phyloP scores from a whole-genome alignment of 202 grass and related monocot species.

The Panicum hallii region DNA sequence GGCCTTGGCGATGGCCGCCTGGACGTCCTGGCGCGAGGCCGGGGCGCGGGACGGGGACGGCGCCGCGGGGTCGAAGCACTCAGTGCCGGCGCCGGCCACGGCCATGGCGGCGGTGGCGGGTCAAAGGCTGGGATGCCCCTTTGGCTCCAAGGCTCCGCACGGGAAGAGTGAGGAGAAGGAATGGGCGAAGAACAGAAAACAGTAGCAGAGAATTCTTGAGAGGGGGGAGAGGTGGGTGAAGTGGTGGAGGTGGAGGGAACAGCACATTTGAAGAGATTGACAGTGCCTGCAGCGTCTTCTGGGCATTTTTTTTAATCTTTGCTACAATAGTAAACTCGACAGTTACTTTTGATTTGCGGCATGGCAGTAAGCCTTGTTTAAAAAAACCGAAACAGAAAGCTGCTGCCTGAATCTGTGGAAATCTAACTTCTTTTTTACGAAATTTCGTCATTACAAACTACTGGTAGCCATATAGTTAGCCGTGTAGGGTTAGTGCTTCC shows the following conservation, averaged over 20 bases:
- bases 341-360: neutral
- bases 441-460: neutral
- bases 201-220: conserved; percentile 24
- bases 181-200: neutral
- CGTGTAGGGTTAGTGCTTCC: neutral
- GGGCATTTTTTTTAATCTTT: neutral
- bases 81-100: conserved; percentile 34
- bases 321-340: neutral
- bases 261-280: conserved; percentile 47
- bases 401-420: neutral
- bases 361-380: neutral
- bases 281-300: conserved; percentile 26
- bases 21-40: conserved; percentile 60
- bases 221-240: neutral
- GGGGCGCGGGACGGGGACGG: conserved; percentile 35
- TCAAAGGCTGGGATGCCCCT: conserved; percentile 47
- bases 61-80: conserved; percentile 29
- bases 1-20: conserved; percentile 80
- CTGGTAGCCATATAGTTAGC: neutral
- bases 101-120: conserved; percentile 39
- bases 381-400: neutral
- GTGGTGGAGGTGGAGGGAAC: conserved; percentile 66
- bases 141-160: neutral
- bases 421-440: neutral
- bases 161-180: neutral